Percentiles rank a stretch among this genome's conserved stretches.
phyloP scores from a whole-genome alignment of 352 stramenopile genomes.

The Phytophthora lateralis region DNA sequence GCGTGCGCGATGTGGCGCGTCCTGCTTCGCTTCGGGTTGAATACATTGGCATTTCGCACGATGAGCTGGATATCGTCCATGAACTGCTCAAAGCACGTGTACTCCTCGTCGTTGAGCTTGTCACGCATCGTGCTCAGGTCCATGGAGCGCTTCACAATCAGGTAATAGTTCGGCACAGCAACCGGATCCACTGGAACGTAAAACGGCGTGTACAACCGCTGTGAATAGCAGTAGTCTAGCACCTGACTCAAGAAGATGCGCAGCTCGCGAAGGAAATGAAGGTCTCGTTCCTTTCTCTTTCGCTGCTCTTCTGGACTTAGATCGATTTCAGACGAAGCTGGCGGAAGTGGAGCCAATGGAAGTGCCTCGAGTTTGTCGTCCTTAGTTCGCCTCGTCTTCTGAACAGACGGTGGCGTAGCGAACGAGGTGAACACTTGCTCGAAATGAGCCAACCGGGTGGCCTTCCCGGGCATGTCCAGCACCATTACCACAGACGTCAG shows the following conservation, averaged over 20 bases:
- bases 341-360: slow-evolving; percentile 56
- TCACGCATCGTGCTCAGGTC: slow-evolving; percentile 89
- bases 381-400: slow-evolving; percentile 24
- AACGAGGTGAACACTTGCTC: slow-evolving; percentile 63
- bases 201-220: slow-evolving; percentile 74
- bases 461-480: slow-evolving; percentile 35
- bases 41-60: slow-evolving; percentile 88
- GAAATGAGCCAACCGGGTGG: slow-evolving; percentile 58
- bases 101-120: slow-evolving; percentile 90
- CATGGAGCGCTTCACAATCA: slow-evolving; percentile 90
- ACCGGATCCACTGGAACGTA: slow-evolving; percentile 73
- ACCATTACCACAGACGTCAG: slow-evolving; percentile 55
- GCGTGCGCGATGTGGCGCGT: slow-evolving; percentile 81
- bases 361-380: slow-evolving; percentile 55
- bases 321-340: slow-evolving; percentile 30
- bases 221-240: slow-evolving; percentile 78
- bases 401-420: slow-evolving; percentile 44
- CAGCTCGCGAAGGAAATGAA: slow-evolving; percentile 86
- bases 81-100: slow-evolving; percentile 90
- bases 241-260: slow-evolving; percentile 89
- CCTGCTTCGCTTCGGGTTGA: slow-evolving; percentile 84
- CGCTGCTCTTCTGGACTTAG: slow-evolving; percentile 48
- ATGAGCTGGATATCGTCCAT: slow-evolving; percentile 90
- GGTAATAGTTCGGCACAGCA: slow-evolving; percentile 88
- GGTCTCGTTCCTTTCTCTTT: slow-evolving; percentile 68